Evolutionary conservation across 768 basidiomycete genomes (phyloP).

Genomic region (Suillus spraguei): DNA sequence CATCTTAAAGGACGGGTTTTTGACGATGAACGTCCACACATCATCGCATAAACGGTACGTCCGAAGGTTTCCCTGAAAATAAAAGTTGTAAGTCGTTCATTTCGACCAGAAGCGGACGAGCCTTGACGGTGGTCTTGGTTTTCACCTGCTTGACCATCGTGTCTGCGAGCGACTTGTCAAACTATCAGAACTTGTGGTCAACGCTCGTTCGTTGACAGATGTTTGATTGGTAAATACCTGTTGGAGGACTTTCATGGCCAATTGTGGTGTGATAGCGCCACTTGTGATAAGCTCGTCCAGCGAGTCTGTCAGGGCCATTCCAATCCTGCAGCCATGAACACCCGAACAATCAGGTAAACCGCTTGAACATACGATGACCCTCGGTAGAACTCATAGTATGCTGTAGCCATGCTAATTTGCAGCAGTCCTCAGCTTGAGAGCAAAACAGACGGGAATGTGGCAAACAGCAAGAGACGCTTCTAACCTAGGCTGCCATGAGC

Average conservation of each 20-base stretch:
- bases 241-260: conserved; percentile 98
- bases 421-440: conserved; percentile 13
- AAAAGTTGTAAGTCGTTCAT: conserved; percentile 3
- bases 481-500: background rate
- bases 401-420: conserved; percentile 61
- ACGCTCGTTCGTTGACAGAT: conserved; percentile 5
- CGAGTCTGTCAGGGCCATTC: conserved; percentile 96
- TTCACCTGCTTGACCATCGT: conserved; percentile 94
- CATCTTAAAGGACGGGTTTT: conserved; percentile 94
- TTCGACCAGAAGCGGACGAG: conserved; percentile 32
- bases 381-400: conserved; percentile 92
- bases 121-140: conserved; percentile 92
- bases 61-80: conserved; percentile 76
- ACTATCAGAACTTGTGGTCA: conserved; percentile 49
- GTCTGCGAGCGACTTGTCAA: conserved; percentile 94
- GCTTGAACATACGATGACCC: conserved; percentile 76
- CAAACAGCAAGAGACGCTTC: conserved; percentile 10
- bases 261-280: conserved; percentile 94
- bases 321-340: conserved; percentile 64
- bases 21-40: conserved; percentile 98
- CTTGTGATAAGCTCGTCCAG: conserved; percentile 98
- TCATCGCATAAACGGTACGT: conserved; percentile 95
- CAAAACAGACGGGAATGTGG: conserved; percentile 6
- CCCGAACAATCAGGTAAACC: conserved; percentile 6
- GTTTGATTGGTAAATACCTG: conserved; percentile 60